phyloP scores from a whole-genome alignment of 176 grass and related monocot genomes.

The Melocanna baccifera region DNA sequence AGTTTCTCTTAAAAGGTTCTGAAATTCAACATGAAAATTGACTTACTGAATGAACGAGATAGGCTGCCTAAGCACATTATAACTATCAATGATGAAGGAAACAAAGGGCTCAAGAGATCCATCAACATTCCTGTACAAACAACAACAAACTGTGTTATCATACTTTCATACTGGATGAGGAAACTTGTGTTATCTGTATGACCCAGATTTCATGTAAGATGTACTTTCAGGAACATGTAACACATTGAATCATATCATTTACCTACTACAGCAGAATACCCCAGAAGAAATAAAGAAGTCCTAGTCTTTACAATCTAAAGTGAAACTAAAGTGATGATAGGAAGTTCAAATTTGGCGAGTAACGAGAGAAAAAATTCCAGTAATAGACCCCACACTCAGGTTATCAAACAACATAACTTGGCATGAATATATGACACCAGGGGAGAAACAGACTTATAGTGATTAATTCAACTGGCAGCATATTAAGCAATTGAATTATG shows the following conservation, averaged over 20 bases:
- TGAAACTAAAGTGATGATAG: background rate
- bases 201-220: constrained; percentile 5
- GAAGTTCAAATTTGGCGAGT: background rate
- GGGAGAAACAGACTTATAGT: background rate
- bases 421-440: background rate
- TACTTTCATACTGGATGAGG: background rate
- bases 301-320: background rate
- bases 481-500: constrained; percentile 3
- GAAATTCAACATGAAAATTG: constrained; percentile 19
- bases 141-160: constrained; percentile 12
- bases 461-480: background rate
- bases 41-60: constrained; percentile 97
- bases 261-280: background rate
- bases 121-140: constrained; percentile 86
- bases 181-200: background rate
- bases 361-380: background rate
- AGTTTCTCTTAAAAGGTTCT: background rate
- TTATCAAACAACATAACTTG: background rate
- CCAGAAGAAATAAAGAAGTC: background rate
- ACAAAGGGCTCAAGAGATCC: constrained; percentile 93
- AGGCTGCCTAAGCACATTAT: constrained; percentile 90
- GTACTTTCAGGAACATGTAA: constrained; percentile 8
- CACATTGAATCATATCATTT: background rate
- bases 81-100: constrained; percentile 82
- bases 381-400: background rate